Evolutionary conservation across 2,329 filamentous ascomycete species (phyloP), one percentile per base, ranked within the genome.

Genomic region (Cytospora mali): DNA sequence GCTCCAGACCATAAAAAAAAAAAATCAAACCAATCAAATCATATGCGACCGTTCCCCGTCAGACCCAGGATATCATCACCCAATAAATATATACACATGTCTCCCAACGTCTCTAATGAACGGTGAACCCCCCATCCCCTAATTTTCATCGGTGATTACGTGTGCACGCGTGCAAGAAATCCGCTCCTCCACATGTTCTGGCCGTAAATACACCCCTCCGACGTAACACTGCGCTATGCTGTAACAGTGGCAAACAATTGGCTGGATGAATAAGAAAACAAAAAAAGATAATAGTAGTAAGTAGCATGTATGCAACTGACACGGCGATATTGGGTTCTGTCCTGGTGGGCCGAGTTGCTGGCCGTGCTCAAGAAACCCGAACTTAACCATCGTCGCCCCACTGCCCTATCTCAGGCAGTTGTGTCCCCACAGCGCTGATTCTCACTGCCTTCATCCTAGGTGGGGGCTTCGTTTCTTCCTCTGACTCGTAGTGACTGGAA

Each of bases 351-450:
- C n/a, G n/a, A n/a, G n/a, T 46, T 13, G n/a, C n/a, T 23, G 42
- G n/a, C 6, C 42, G n/a, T 23, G 42, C 42, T 23, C 42, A 46
- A 46, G n/a, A 11, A 11, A 46, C 21, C 18, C 42, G 48, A 27
- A n/a, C 7, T 65, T 29, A 65, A 23, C 63, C 63, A 21, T 65
- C 63, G n/a, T 65, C 63, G 29, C 63, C 63, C 63, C 63, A 65
- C 29, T 65, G 60, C 31, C 53, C 59, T 29, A 57, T 52, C 52
- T 62, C 59, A 1, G 53, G 59, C 35, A 55, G 60, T n/a, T 49
- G 56, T 28, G 59, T 66, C 2, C 75, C 75, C n/a, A 76, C 74
- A 2, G 75, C 75, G 50, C 75, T 76, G 65, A 76, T 69, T 51
- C 75, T 68, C 18, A 74, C 70, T 18, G 71, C 71, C 62, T 73